phyloP scores from a whole-genome alignment of 345 rosid species.

The Populus davidiana region DNA sequence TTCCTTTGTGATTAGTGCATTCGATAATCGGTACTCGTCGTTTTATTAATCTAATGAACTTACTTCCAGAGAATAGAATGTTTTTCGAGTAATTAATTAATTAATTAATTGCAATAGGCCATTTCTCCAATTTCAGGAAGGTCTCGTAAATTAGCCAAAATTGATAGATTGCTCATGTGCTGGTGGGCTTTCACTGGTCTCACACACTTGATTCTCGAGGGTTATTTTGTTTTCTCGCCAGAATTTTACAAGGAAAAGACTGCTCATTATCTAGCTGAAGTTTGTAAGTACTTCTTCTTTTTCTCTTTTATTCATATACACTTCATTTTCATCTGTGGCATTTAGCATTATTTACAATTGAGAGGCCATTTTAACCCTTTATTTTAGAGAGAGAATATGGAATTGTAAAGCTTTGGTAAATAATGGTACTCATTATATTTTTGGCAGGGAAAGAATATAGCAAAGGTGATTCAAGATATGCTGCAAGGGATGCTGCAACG shows the following conservation, averaged over 20 bases:
- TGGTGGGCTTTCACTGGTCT: conserved; percentile 99
- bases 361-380: background rate
- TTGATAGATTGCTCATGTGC: conserved; percentile 78
- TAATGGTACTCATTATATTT: background rate
- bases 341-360: background rate
- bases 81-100: background rate
- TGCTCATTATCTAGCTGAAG: conserved; percentile 78
- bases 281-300: conserved; percentile 56
- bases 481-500: conserved; percentile 62
- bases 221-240: conserved; percentile 86
- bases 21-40: background rate
- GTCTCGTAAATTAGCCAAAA: conserved; percentile 33
- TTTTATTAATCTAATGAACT: background rate
- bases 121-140: conserved; percentile 37
- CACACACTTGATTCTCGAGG: conserved; percentile 75
- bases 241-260: conserved; percentile 78
- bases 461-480: conserved; percentile 97
- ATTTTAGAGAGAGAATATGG: background rate
- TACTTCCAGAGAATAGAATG: background rate
- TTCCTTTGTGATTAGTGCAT: background rate
- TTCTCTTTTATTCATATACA: background rate
- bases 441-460: conserved; percentile 91
- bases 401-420: background rate
- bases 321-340: background rate
- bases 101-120: background rate